A percentile compares a stretch with the other conserved stretches of the same genome.
Conservation (phyloP, 2,329 filamentous ascomycete genomes). For the Diplocarpon mali region DNA sequence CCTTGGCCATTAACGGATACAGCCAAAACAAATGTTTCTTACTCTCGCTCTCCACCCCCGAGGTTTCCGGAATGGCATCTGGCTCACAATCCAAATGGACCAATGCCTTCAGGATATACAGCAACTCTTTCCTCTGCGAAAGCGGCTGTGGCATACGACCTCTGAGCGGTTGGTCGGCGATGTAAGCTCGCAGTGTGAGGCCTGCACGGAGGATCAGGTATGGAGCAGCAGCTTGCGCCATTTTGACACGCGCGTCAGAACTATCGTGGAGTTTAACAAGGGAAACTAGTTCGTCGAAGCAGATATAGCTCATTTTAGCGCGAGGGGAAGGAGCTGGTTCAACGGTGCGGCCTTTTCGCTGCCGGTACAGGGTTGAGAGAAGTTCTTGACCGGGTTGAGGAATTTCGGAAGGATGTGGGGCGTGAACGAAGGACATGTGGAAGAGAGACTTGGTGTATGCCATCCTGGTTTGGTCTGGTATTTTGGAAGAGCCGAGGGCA, state of each 20-base stretch:
- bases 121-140: conserved; percentile 66
- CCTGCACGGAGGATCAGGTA: conserved; percentile 76
- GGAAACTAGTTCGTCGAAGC: conserved; percentile 67
- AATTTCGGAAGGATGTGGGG: conserved; percentile 48
- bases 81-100: conserved; percentile 58
- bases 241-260: conserved; percentile 25
- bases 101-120: conserved; percentile 58
- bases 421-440: conserved; percentile 69
- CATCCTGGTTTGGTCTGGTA: conserved; percentile 57
- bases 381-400: conserved; percentile 39
- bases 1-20: conserved; percentile 65
- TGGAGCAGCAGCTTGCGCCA: conserved; percentile 67
- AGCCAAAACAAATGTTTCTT: conserved; percentile 71
- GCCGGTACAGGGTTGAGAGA: conserved; percentile 50
- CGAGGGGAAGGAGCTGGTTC: conserved; percentile 54
- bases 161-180: conserved; percentile 82
- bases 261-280: conserved; percentile 46
- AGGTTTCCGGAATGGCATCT: conserved; percentile 50
- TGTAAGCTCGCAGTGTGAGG: conserved; percentile 70
- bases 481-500: conserved; percentile 50
- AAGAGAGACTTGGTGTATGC: conserved; percentile 70
- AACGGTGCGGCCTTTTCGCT: conserved; percentile 62
- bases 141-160: conserved; percentile 83
- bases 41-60: conserved; percentile 41
- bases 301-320: conserved; percentile 65